Evolutionary conservation across 2,329 filamentous ascomycete species (phyloP), one percentile per base, ranked within the genome.

Genomic region (Sporothrix brunneoviolacea): DNA sequence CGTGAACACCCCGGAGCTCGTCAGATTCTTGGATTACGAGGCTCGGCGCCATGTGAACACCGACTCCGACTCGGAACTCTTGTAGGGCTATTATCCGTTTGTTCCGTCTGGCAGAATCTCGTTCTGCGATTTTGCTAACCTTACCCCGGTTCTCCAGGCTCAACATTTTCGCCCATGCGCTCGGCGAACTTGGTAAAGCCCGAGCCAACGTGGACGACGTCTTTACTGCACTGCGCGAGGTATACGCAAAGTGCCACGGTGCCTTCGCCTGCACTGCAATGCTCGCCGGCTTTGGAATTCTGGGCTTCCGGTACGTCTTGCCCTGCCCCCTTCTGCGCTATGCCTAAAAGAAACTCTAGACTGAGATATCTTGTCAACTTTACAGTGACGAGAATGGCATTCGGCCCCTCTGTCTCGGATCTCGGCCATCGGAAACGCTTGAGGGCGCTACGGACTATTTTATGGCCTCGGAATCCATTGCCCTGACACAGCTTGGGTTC

Each of bases 41-140:
- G 88, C 86, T 8, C 88, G 88, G 63, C 79, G 88, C 58, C 89
- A 94, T 65, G 86, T 93, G 73, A 95, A 95, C 69, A 91, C 89
- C 27, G 88, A 94, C 61, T 90, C 84, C 51, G 89, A 95, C 69
- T 89, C 84, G 59, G 90, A 95, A 70, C 70, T 91, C 55, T 87
- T 93, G 71, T n/a, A n/a, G n/a, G n/a, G n/a, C n/a, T n/a, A n/a
- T n/a, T n/a, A n/a, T n/a, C n/a, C n/a, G n/a, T n/a, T n/a, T n/a
- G n/a, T n/a, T n/a, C n/a, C n/a, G n/a, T n/a, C n/a, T n/a, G n/a
- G n/a, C n/a, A n/a, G n/a, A n/a, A n/a, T n/a, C n/a, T n/a, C n/a
- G n/a, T n/a, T n/a, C n/a, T n/a, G n/a, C n/a, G n/a, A n/a, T n/a
- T n/a, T n/a, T n/a, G n/a, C n/a, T n/a, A n/a, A n/a, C n/a, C n/a